Percentiles rank a stretch among this genome's conserved stretches.
Conservation (phyloP, 441 rosid genomes). For the Arabidopsis lyrata region DNA sequence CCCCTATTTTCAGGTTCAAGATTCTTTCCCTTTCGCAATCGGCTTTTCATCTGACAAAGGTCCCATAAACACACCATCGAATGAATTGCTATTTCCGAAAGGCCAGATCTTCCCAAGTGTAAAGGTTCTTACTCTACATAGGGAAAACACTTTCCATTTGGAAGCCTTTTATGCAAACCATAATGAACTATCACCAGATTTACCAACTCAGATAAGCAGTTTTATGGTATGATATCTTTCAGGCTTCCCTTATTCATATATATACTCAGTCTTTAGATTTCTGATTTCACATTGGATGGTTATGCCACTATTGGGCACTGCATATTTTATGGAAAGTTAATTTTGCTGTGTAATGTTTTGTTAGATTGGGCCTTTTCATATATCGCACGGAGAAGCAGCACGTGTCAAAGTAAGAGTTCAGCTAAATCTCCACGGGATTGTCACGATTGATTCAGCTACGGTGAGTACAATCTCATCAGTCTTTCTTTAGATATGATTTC, state of each 20-base stretch:
- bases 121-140: constrained; percentile 61
- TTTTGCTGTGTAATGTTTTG: constrained; percentile 40
- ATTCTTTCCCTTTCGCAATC: constrained; percentile 68
- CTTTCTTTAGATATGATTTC: constrained; percentile 20
- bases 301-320: not conserved
- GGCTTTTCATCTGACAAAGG: constrained; percentile 66
- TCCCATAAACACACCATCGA: constrained; percentile 53
- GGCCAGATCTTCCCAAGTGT: constrained; percentile 69
- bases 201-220: constrained; percentile 52
- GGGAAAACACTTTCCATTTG: constrained; percentile 56
- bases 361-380: constrained; percentile 71
- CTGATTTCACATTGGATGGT: constrained; percentile 4
- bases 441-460: constrained; percentile 61
- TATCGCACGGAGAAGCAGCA: constrained; percentile 50
- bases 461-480: constrained; percentile 49
- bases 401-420: constrained; percentile 69
- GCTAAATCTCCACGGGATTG: constrained; percentile 70
- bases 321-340: constrained; percentile 14
- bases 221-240: constrained; percentile 57
- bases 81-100: constrained; percentile 62
- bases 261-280: constrained; percentile 7
- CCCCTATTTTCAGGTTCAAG: constrained; percentile 65
- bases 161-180: constrained; percentile 63
- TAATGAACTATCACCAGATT: constrained; percentile 52
- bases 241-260: constrained; percentile 11